Evolutionary conservation across 2,329 filamentous ascomycete genomes (phyloP).

Genomic region (Teratosphaeria pseudoeucalypti): DNA sequence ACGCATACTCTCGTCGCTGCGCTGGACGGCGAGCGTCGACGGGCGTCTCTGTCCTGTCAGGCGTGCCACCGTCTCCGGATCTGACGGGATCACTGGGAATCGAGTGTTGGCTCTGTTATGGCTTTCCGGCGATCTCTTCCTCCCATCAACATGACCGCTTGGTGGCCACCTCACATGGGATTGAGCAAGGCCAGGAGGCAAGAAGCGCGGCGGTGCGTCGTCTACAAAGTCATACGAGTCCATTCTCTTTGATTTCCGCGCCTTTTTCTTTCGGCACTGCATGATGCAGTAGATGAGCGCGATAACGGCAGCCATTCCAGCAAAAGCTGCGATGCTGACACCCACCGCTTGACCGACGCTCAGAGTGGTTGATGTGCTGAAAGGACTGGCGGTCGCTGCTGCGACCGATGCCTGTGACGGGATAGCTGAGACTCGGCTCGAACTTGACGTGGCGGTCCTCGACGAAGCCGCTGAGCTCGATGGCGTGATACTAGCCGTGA

Average conservation of each 20-base stretch:
- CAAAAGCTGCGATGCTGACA: conserved; percentile 22
- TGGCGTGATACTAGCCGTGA: background rate
- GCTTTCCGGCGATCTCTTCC: background rate
- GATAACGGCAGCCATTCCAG: conserved; percentile 15
- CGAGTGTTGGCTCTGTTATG: background rate
- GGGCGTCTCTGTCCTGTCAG: background rate
- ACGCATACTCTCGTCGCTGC: conserved; percentile 15
- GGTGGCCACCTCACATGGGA: conserved; percentile 8
- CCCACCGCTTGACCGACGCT: conserved; percentile 24
- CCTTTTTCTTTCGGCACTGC: conserved; percentile 11
- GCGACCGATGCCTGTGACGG: background rate
- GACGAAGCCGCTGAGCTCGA: background rate
- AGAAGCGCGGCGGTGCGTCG: conserved; percentile 17
- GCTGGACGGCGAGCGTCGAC: background rate
- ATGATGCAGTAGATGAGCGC: conserved; percentile 12
- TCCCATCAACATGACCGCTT: background rate
- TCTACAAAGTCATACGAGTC: conserved; percentile 27
- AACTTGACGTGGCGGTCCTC: background rate
- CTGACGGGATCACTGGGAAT: background rate
- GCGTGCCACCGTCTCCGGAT: background rate
- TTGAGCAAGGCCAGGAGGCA: conserved; percentile 11
- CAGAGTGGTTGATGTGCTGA: conserved; percentile 10
- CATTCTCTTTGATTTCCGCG: conserved; percentile 2
- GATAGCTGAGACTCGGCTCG: background rate
- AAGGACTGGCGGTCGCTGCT: background rate